phyloP scores from a whole-genome alignment of 805 yeast species.

The Pichia heedii region DNA sequence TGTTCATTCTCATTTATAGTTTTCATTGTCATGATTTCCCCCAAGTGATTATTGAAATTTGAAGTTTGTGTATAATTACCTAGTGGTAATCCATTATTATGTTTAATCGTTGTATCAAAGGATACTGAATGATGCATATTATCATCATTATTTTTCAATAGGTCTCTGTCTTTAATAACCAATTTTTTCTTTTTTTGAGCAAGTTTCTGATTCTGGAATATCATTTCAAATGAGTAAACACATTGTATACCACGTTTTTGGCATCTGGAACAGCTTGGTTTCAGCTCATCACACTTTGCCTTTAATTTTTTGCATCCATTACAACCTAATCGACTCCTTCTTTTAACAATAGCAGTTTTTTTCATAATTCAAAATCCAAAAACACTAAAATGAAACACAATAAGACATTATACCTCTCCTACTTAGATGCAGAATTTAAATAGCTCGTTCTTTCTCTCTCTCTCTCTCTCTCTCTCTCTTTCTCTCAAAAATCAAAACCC shows the following conservation, averaged over 20 bases:
- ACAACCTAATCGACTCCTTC: constrained; percentile 8
- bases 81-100: background rate
- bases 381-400: no score
- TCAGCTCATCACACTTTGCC: constrained; percentile 17
- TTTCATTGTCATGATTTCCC: background rate
- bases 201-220: constrained; percentile 4
- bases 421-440: no score
- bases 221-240: constrained; percentile 6
- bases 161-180: constrained; percentile 1
- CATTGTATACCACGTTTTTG: constrained; percentile 2
- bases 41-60: background rate
- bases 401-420: no score
- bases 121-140: no score
- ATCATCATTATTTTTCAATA: background rate
- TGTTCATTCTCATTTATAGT: background rate
- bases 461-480: no score
- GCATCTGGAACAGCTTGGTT: constrained; percentile 16
- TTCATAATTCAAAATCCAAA: background rate
- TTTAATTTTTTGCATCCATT: constrained; percentile 15
- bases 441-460: no score
- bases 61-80: background rate
- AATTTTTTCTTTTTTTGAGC: background rate
- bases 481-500: no score
- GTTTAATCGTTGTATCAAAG: background rate
- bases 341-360: background rate